Base-by-base conservation (phyloP, 2,329 filamentous ascomycete genomes). In the Cladosporium sp. region DNA sequence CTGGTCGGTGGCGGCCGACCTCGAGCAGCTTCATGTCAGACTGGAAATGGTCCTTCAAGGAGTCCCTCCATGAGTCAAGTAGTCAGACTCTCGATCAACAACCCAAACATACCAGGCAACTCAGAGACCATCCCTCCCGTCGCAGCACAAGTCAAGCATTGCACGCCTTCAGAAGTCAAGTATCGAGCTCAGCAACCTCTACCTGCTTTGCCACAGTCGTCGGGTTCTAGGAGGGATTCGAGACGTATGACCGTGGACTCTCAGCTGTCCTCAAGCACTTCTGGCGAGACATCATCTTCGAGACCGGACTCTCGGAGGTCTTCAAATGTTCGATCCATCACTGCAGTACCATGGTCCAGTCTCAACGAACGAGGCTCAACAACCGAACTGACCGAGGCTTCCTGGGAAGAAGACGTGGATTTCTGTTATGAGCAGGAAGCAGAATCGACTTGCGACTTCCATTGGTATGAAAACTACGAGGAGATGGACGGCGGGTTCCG, bases 351-450 rank as follows among this genome's bases (percentile, higher is more conserved):
- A 7, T 57, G 51, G 51, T 44, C 49, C 8, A 28, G 18, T n/a
- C 54, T 14, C 12, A 51, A 58, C 54, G 51, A 64, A 18, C 28
- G 24, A 14, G 28, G 11, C 5, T 65, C 63, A 14, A 51, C n/a
- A 8, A 51, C 34, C n/a, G 63, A 49, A 8, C 14, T 38, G 11
- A 34, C 34, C 28, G 34, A 54, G 69, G 36, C 64, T 68, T 41
- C 74, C 71, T 88, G 86, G 86, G 86, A 88, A 71, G 85, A 86
- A 47, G 85, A 87, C 67, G 85, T 88, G 65, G 86, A 88, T 69
- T 88, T 85, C 71, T 87, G 85, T 71, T 88, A 88, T 70, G 84
- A 87, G 67, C 83, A 87, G 72, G 85, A 84, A 30, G 83, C 86
- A 6, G 86, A 88, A 74, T 85, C 86, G 1, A 84, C 85, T 62